Evolutionary conservation across 805 yeast genomes (phyloP).

Genomic region (Metschnikowia reukaufii): DNA sequence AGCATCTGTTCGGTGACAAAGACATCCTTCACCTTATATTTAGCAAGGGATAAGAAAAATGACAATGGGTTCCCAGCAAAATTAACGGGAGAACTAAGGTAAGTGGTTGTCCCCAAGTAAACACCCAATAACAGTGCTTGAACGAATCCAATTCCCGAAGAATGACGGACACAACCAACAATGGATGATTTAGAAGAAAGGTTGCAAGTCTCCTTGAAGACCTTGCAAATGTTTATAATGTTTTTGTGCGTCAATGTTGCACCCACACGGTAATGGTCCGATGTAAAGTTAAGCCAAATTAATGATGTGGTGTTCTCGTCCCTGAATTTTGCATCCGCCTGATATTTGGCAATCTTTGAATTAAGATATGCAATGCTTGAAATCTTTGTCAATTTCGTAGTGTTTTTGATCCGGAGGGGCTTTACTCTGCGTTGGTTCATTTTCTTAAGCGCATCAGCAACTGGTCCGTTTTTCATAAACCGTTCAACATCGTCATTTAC

Average conservation of each 20-base stretch:
- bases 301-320: constrained; percentile 50
- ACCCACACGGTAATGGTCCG: constrained; percentile 69
- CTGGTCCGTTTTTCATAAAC: constrained; percentile 64
- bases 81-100: constrained; percentile 73
- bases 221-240: constrained; percentile 78
- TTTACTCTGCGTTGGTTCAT: constrained; percentile 32
- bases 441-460: constrained; percentile 58
- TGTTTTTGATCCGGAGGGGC: constrained; percentile 61
- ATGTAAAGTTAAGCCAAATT: constrained; percentile 67
- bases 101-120: constrained; percentile 83
- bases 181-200: constrained; percentile 69
- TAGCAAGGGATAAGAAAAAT: constrained; percentile 67
- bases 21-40: constrained; percentile 80
- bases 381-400: constrained; percentile 54
- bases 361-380: constrained; percentile 41
- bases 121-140: constrained; percentile 84
- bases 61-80: constrained; percentile 72
- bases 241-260: constrained; percentile 57
- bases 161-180: constrained; percentile 83
- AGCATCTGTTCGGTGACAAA: constrained; percentile 84
- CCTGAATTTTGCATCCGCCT: constrained; percentile 39
- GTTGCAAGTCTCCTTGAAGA: constrained; percentile 89
- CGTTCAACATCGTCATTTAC: constrained; percentile 76
- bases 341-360: constrained; percentile 44
- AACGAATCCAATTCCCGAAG: constrained; percentile 82